phyloP scores from a whole-genome alignment of 2,329 filamentous ascomycete species.

The Ascochyta viciae-villosae region DNA sequence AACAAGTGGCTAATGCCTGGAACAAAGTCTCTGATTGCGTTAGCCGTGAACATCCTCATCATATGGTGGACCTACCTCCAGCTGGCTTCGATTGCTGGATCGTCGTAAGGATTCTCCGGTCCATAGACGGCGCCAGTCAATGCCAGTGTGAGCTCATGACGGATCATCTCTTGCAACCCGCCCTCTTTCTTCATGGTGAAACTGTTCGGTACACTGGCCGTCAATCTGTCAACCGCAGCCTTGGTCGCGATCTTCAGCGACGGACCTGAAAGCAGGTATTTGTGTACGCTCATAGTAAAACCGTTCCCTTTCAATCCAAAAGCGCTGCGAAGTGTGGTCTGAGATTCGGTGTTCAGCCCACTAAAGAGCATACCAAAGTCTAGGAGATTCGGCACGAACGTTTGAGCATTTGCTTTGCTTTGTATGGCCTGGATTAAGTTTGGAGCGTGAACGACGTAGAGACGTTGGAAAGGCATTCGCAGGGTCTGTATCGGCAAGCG shows the following conservation, averaged over 20 bases:
- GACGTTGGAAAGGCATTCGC: constrained; percentile 50
- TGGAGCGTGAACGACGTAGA: constrained; percentile 52
- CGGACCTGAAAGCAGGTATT: constrained; percentile 43
- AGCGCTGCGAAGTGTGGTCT: constrained; percentile 19
- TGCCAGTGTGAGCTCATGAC: constrained; percentile 45
- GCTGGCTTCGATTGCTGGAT: constrained; percentile 43
- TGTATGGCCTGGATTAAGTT: constrained; percentile 50
- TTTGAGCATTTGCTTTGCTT: constrained; percentile 47
- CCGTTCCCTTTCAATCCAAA: constrained; percentile 49
- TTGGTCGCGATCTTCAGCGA: constrained; percentile 48
- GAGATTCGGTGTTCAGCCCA: constrained; percentile 29
- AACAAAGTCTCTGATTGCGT: constrained; percentile 25
- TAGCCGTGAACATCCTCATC: neutral
- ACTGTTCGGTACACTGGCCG: constrained; percentile 26
- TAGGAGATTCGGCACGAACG: constrained; percentile 49
- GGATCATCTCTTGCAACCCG: constrained; percentile 32
- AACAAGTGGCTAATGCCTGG: constrained; percentile 35
- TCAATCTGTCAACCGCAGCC: constrained; percentile 43
- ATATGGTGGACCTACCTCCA: constrained; percentile 44
- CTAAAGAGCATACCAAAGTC: constrained; percentile 43
- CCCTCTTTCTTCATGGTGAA: constrained; percentile 7
- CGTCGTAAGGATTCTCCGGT: constrained; percentile 51
- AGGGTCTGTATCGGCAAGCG: constrained; percentile 52
- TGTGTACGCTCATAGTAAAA: constrained; percentile 46
- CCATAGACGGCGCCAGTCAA: constrained; percentile 53